phyloP scores from a whole-genome alignment of 768 basidiomycete species.

The Tephrocybe rancida region DNA sequence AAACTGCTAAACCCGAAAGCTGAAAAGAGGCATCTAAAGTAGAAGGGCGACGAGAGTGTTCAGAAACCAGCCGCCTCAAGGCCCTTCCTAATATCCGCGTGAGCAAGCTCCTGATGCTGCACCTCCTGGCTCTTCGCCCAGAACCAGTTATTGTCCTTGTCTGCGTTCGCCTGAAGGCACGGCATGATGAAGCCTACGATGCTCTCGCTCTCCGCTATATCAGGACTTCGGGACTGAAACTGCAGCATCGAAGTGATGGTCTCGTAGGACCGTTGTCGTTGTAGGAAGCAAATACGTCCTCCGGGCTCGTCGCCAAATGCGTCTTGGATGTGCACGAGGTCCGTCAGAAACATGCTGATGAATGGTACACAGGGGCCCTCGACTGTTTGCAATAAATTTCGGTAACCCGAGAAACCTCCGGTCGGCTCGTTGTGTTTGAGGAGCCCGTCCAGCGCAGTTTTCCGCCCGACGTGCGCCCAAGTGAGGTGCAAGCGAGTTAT shows the following conservation, averaged over 20 bases:
- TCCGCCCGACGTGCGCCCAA: slow-evolving; percentile 64
- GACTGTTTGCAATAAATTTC: slow-evolving; percentile 46
- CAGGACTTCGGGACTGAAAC: slow-evolving; percentile 56
- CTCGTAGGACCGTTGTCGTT: slow-evolving; percentile 60
- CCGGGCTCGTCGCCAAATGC: slow-evolving; percentile 43
- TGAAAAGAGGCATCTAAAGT: not conserved
- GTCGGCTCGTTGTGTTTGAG: slow-evolving; percentile 60
- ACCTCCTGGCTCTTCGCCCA: slow-evolving; percentile 64
- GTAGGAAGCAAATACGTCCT: slow-evolving; percentile 49
- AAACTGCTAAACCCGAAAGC: not conserved
- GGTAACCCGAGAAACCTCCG: slow-evolving; percentile 59
- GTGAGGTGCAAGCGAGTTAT: slow-evolving; percentile 61
- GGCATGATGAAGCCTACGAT: slow-evolving; percentile 49
- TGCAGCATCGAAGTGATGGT: slow-evolving; percentile 56
- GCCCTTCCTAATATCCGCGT: slow-evolving; percentile 69
- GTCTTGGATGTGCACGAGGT: slow-evolving; percentile 57
- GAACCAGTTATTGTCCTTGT: slow-evolving; percentile 52
- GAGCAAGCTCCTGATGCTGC: slow-evolving; percentile 56
- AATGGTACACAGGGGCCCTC: slow-evolving; percentile 70
- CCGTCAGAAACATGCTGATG: slow-evolving; percentile 63
- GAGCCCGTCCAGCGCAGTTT: slow-evolving; percentile 52
- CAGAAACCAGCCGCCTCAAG: slow-evolving; percentile 70
- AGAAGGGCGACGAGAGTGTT: not conserved
- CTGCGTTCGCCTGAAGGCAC: slow-evolving; percentile 41
- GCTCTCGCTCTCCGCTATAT: slow-evolving; percentile 45